Percentiles rank a stretch among this genome's conserved stretches.
Conservation (phyloP, 306 rosid species). For the Cicer yamashitae region DNA sequence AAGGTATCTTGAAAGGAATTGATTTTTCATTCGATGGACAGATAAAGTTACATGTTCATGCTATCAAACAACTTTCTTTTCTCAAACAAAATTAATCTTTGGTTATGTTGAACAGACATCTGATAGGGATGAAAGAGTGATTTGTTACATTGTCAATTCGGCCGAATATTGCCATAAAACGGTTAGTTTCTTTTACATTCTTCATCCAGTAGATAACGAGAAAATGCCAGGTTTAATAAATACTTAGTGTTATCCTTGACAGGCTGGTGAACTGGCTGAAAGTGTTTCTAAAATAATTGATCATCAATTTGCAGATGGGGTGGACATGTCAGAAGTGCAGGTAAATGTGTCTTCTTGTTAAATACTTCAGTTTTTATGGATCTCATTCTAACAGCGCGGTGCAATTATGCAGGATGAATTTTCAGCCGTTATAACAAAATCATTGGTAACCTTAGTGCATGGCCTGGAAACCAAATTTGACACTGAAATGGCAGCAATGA, state of each 20-base stretch:
- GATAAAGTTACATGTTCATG: conserved; percentile 37
- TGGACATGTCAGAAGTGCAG: conserved; percentile 98
- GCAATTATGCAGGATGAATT: conserved; percentile 82
- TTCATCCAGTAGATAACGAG: conserved; percentile 38
- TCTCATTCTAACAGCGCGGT: conserved; percentile 42
- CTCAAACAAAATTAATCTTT: conserved; percentile 31
- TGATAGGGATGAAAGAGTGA: conserved; percentile 96
- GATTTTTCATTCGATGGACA: conserved; percentile 38
- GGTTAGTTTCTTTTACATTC: conserved; percentile 56
- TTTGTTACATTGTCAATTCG: conserved; percentile 93
- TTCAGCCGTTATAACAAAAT: conserved; percentile 91
- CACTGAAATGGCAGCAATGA: conserved; percentile 96
- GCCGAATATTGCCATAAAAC: conserved; percentile 97
- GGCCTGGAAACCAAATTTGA: conserved; percentile 98
- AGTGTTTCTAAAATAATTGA: conserved; percentile 91
- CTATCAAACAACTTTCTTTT: conserved; percentile 33
- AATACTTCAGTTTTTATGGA: conserved; percentile 18
- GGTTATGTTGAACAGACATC: conserved; percentile 77
- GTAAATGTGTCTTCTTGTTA: conserved; percentile 52
- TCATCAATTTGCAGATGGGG: conserved; percentile 73
- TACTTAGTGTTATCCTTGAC: conserved; percentile 44
- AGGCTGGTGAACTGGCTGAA: conserved; percentile 99
- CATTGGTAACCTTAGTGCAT: conserved; percentile 89
- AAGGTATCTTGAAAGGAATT: conserved; percentile 64
- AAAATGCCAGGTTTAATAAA: conserved; percentile 43